Base-by-base conservation (phyloP, 257 asterid species). In the Oldenlandia corymbosa region DNA sequence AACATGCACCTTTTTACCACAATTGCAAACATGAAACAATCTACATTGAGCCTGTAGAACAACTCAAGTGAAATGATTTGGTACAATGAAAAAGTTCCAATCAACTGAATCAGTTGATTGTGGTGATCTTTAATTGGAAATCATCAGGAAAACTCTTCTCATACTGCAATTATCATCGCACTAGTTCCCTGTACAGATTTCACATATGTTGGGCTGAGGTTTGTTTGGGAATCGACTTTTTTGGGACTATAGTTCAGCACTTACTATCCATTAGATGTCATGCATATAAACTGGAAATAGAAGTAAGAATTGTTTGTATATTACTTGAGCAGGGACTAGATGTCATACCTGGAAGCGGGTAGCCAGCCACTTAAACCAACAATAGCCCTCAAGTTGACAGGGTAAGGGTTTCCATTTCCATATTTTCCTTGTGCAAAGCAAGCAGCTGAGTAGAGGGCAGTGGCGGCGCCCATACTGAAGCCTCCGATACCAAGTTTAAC, bases 401-500 rank as follows among this genome's bases (percentile, higher is more conserved):
- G 81, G 75, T 90, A 93, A 37, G 96, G 86, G 66, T 70, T 80
- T 30, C 97, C 95, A 64, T 90, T 90, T 72, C 90, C 86, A 47
- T 83, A 90, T 71, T 80, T 85, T 28, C 97, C 97, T 7, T 81
- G 96, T 1, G 88, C 85, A 58, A 87, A 93, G 83, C 99, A 93
- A 45, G 94, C 83, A 26, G 86, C 99, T 21, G 99, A 93, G 69
- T 90, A 90, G 57, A 93, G 84, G 3, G 99, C 94, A 56, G 84
- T 80, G 48, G 97, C 97, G 60, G 92, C 94, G 34, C 99, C 99
- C 97, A 90, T 90, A 72, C 97, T 87, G 84, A 93, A 93, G 64
- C 99, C 99, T 71, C 97, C 97, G 27, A 90, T 81, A 8, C 97
- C 99, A 67, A 90, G 94, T 77, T 85, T 90, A 73, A 93, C 99